A percentile compares a stretch with the other conserved stretches of the same genome.
Evolutionary conservation across 2,329 filamentous ascomycete species (phyloP).

Genomic region (Cytospora schulzeri): DNA sequence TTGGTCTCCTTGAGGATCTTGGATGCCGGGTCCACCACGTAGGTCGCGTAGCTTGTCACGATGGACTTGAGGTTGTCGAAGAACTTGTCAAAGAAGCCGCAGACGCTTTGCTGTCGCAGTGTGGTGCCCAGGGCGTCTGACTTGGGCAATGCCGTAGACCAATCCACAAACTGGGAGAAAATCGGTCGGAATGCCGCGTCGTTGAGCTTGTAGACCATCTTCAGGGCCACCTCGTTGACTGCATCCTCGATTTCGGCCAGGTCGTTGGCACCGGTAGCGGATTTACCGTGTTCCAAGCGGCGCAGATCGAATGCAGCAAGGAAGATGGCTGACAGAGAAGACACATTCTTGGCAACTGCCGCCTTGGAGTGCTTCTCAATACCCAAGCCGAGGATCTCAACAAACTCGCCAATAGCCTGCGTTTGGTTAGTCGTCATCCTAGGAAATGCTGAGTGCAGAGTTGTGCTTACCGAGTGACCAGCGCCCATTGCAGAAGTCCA

Average conservation of each 20-base stretch:
- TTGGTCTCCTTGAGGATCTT: conserved; percentile 57
- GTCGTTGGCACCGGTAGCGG: conserved; percentile 42
- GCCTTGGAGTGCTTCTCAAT: conserved; percentile 80
- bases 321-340: conserved; percentile 67
- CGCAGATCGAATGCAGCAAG: conserved; percentile 66
- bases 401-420: conserved; percentile 67
- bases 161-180: conserved; percentile 84
- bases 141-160: conserved; percentile 67
- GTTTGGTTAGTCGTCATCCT: conserved; percentile 35
- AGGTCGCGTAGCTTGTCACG: conserved; percentile 87
- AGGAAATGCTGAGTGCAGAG: not conserved
- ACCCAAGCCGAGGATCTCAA: conserved; percentile 69
- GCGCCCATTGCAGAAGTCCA: conserved; percentile 66
- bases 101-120: conserved; percentile 73
- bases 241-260: conserved; percentile 62
- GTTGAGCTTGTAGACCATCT: conserved; percentile 96
- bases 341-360: conserved; percentile 73
- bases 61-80: conserved; percentile 90
- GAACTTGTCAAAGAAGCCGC: conserved; percentile 77
- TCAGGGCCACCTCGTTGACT: conserved; percentile 72
- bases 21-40: conserved; percentile 76
- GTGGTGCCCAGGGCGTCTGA: conserved; percentile 60
- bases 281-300: conserved; percentile 53
- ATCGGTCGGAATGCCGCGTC: conserved; percentile 91
- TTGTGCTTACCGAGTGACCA: conserved; percentile 61